These are phyloP conservation scores for Psidium guajava DNA, from an alignment of 345 rosid species.

Conservation along the genomic window DNA sequence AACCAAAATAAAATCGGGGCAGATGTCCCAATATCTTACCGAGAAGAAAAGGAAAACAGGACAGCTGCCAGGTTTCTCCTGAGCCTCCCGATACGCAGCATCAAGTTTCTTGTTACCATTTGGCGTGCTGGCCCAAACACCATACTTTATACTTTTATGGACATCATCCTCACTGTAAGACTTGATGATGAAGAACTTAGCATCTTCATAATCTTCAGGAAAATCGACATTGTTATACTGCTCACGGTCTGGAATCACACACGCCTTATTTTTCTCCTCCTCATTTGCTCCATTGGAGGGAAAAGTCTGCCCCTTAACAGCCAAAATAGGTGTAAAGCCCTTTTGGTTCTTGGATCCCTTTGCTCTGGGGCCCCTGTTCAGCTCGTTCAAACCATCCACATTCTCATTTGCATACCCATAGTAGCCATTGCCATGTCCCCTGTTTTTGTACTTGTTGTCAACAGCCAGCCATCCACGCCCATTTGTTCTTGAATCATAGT, in stretches of 20 bases:
- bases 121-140: slow-evolving; percentile 94
- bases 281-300: slow-evolving; percentile 14
- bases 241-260: slow-evolving; percentile 36
- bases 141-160: slow-evolving; percentile 86
- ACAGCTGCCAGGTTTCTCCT: slow-evolving; percentile 55
- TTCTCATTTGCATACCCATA: slow-evolving; percentile 49
- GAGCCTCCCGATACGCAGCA: slow-evolving; percentile 78
- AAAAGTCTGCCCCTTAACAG: slow-evolving; percentile 42
- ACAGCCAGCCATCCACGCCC: slow-evolving; percentile 53
- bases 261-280: slow-evolving; percentile 30
- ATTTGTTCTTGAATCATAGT: slow-evolving; percentile 53
- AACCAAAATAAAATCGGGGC: not conserved
- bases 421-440: slow-evolving; percentile 64
- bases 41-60: slow-evolving; percentile 86
- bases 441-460: slow-evolving; percentile 52
- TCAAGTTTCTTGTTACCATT: slow-evolving; percentile 93
- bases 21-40: slow-evolving; percentile 21
- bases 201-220: slow-evolving; percentile 48
- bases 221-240: slow-evolving; percentile 67
- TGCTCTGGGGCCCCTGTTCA: slow-evolving; percentile 85
- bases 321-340: slow-evolving; percentile 25
- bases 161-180: slow-evolving; percentile 99
- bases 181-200: slow-evolving; percentile 82
- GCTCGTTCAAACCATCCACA: slow-evolving; percentile 74
- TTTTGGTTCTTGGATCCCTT: slow-evolving; percentile 59